A percentile compares a stretch with the other conserved stretches of the same genome.
These are phyloP conservation scores for Rhododendron griersonianum DNA, from an alignment of 148 eudicot species.

Conservation along the genomic window DNA sequence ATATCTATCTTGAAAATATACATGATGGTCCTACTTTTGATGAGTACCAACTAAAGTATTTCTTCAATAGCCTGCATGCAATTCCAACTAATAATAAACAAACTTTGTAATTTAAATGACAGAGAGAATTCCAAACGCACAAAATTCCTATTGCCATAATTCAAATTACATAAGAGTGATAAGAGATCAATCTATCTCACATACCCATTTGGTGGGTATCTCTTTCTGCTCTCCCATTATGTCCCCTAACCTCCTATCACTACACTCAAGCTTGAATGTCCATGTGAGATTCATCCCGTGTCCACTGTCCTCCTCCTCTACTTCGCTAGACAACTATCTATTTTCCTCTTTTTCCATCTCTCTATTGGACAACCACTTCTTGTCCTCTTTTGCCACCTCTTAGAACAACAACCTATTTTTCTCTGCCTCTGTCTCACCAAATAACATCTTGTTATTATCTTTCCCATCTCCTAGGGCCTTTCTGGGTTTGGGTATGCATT, in stretches of 20 bases:
- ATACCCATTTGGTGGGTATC: not conserved
- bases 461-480: not conserved
- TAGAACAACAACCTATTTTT: not conserved
- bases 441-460: not conserved
- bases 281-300: not conserved
- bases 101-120: not conserved
- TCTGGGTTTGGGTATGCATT: not conserved
- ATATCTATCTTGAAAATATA: not conserved
- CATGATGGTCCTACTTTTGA: not conserved
- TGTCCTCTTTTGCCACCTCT: not conserved
- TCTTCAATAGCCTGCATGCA: not conserved
- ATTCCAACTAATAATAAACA: not conserved
- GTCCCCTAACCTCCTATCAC: not conserved
- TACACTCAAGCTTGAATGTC: not conserved
- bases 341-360: not conserved
- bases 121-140: not conserved
- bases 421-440: not conserved
- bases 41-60: not conserved
- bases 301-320: not conserved
- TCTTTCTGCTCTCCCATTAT: not conserved
- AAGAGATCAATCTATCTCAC: not conserved
- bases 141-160: not conserved
- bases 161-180: not conserved
- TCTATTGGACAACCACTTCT: not conserved
- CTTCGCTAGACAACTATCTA: not conserved